A percentile compares a stretch with the other conserved stretches of the same genome.
Evolutionary conservation across 805 yeast species (phyloP).

Genomic region (Candida insectalens): DNA sequence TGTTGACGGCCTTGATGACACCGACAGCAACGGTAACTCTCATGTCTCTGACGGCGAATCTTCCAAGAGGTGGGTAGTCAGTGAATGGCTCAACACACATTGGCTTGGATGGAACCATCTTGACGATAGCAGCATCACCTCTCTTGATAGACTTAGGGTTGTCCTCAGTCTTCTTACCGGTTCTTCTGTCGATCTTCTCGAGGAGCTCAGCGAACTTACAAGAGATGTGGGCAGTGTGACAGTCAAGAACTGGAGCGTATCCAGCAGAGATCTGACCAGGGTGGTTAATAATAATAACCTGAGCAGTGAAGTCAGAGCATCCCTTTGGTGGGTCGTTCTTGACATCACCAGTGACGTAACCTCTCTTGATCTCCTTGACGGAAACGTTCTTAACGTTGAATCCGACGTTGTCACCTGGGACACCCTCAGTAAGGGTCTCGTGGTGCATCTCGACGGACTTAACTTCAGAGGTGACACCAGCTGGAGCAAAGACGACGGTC

Average conservation of each 20-base stretch:
- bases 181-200: constrained; percentile 84
- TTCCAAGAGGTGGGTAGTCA: constrained; percentile 95
- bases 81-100: constrained; percentile 92
- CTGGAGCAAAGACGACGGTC: constrained; percentile 71
- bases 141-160: constrained; percentile 90
- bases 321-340: constrained; percentile 83
- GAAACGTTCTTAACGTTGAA: constrained; percentile 88
- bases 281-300: constrained; percentile 81
- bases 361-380: constrained; percentile 83
- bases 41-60: constrained; percentile 99
- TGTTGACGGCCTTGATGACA: constrained; percentile 93
- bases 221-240: constrained; percentile 91
- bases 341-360: constrained; percentile 88
- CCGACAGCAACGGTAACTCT: constrained; percentile 99
- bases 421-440: constrained; percentile 68
- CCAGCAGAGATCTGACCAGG: constrained; percentile 89
- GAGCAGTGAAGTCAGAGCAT: constrained; percentile 63
- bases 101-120: constrained; percentile 81
- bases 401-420: constrained; percentile 89
- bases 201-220: constrained; percentile 77
- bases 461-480: constrained; percentile 83
- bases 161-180: constrained; percentile 87
- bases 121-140: constrained; percentile 94
- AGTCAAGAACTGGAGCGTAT: constrained; percentile 84
- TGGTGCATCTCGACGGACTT: constrained; percentile 87